These are phyloP conservation scores for Ustilago shanxiensis DNA, from an alignment of 1,284 basidiomycete genomes.

Conservation along the genomic window DNA sequence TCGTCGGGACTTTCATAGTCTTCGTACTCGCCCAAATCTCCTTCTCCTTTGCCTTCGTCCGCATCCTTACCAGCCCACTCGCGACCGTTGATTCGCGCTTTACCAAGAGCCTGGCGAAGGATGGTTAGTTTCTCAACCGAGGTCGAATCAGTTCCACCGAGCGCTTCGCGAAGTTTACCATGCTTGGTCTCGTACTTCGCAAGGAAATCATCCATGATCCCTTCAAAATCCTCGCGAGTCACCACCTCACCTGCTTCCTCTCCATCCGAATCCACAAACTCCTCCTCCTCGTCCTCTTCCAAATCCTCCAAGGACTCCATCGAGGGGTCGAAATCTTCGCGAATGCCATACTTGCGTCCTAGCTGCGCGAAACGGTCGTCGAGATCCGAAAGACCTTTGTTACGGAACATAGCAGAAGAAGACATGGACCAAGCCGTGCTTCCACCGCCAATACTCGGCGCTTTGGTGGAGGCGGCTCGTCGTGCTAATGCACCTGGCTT, in stretches of 20 bases:
- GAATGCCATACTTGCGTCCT: constrained; percentile 63
- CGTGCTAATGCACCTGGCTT: constrained; percentile 63
- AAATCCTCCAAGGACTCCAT: constrained; percentile 77
- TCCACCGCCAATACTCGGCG: constrained; percentile 59
- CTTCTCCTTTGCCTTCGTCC: constrained; percentile 72
- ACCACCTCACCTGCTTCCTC: constrained; percentile 78
- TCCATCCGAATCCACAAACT: constrained; percentile 49
- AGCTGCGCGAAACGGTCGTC: constrained; percentile 96
- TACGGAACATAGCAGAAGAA: constrained; percentile 94
- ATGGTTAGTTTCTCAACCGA: constrained; percentile 78
- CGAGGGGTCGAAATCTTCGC: constrained; percentile 75
- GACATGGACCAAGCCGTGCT: constrained; percentile 78
- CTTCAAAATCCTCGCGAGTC: constrained; percentile 85
- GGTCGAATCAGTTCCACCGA: constrained; percentile 59
- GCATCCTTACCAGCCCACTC: constrained; percentile 43
- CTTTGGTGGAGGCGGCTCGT: constrained; percentile 60
- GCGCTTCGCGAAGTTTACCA: constrained; percentile 78
- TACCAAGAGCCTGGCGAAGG: constrained; percentile 60
- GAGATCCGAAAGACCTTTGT: constrained; percentile 85
- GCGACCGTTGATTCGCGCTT: constrained; percentile 51
- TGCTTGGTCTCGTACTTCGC: constrained; percentile 93
- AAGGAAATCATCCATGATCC: constrained; percentile 93
- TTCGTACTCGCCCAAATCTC: constrained; percentile 79
- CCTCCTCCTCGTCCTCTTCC: constrained; percentile 71
- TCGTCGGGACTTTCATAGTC: constrained; percentile 79